These are phyloP conservation scores for Salix purpurea DNA, from an alignment of 345 rosid genomes.

Conservation along the genomic window DNA sequence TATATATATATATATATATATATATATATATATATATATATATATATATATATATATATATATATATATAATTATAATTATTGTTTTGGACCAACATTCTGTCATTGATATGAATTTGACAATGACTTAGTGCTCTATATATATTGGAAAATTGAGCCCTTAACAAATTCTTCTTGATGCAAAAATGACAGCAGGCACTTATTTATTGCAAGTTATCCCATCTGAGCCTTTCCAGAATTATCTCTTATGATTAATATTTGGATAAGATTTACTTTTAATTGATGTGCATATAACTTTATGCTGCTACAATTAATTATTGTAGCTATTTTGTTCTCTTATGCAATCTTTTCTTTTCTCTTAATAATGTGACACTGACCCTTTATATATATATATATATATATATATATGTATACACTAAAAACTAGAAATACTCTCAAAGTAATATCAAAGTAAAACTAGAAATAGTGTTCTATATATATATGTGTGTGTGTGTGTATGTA, in stretches of 20 bases:
- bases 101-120: not conserved
- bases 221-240: not conserved
- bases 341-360: not conserved
- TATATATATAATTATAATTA: not conserved
- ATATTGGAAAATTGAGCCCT: not conserved
- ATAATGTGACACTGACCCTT: too few species aligned
- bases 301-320: not conserved
- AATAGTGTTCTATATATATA: too few species aligned
- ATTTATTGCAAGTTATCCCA: not conserved
- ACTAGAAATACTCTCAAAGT: too few species aligned
- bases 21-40: too few species aligned
- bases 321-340: not conserved
- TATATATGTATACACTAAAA: too few species aligned
- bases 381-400: too few species aligned
- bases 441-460: too few species aligned
- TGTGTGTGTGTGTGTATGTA: rapidly evolving
- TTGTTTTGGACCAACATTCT: not conserved
- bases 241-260: not conserved
- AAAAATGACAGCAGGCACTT: slow-evolving; percentile 7
- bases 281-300: not conserved
- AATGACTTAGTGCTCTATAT: not conserved
- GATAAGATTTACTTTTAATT: not conserved
- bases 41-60: too few species aligned
- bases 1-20: not conserved
- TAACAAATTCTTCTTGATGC: not conserved